Conservation (phyloP, 352 stramenopile species). For the Phytophthora pistaciae region DNA sequence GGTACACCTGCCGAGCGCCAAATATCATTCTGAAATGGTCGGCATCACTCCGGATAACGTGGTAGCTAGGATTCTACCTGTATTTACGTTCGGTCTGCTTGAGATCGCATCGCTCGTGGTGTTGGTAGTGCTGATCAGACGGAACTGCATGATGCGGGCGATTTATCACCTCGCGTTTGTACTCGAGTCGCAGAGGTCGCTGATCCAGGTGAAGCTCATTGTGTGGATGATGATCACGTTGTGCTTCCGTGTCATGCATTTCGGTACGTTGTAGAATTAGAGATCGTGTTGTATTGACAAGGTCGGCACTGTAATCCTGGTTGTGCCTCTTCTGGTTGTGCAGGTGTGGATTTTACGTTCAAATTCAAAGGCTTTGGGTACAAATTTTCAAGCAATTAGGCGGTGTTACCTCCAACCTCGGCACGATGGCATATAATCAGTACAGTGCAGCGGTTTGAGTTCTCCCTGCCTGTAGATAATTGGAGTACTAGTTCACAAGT, state of each 20-base stretch:
- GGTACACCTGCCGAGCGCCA: slow-evolving; percentile 23
- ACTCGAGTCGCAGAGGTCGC: slow-evolving; percentile 38
- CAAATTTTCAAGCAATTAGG: neutral
- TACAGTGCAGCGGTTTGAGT: too few species aligned
- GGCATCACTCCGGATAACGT: neutral
- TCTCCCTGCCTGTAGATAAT: too few species aligned
- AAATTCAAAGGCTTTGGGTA: slow-evolving; percentile 3
- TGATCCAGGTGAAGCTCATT: slow-evolving; percentile 48
- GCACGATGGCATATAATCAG: too few species aligned
- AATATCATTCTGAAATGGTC: slow-evolving; percentile 18
- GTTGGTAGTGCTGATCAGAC: slow-evolving; percentile 1
- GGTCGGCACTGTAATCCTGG: neutral
- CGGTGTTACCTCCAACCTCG: too few species aligned
- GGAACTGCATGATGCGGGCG: slow-evolving; percentile 11
- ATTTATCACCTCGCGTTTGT: slow-evolving; percentile 53
- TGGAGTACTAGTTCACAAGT: too few species aligned
- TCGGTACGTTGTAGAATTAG: slow-evolving; percentile 3
- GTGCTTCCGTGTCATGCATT: slow-evolving; percentile 22
- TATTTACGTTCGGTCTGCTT: slow-evolving; percentile 29
- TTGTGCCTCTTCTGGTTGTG: neutral
- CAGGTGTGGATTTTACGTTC: slow-evolving; percentile 3
- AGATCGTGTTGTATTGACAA: neutral
- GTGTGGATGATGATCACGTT: slow-evolving; percentile 41
- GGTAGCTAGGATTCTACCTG: neutral
- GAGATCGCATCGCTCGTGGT: slow-evolving; percentile 29